Evolutionary conservation across 2,329 filamentous ascomycete genomes (phyloP).

Genomic region (Alternaria brassicicola): DNA sequence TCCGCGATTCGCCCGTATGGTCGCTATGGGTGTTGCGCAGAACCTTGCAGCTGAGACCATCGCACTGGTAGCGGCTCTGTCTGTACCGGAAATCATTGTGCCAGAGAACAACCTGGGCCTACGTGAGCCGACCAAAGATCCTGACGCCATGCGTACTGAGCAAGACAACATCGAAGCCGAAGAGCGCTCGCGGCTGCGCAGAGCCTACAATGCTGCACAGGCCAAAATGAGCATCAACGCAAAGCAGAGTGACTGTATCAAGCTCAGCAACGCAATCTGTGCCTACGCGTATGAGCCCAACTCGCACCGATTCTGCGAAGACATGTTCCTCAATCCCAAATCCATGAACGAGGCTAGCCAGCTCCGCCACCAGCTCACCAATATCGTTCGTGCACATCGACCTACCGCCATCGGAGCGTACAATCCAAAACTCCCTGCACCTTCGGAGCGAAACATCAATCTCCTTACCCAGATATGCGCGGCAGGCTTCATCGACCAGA

Average conservation of each 20-base stretch:
- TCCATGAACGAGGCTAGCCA: slow-evolving; percentile 84
- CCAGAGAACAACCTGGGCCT: slow-evolving; percentile 79
- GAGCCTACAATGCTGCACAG: slow-evolving; percentile 73
- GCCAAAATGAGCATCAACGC: slow-evolving; percentile 77
- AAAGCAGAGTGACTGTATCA: slow-evolving; percentile 84
- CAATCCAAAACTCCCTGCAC: slow-evolving; percentile 60
- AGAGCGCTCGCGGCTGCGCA: slow-evolving; percentile 68
- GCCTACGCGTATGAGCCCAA: slow-evolving; percentile 66
- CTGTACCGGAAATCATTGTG: slow-evolving; percentile 86
- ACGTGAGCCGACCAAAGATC: slow-evolving; percentile 53
- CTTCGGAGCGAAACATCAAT: slow-evolving; percentile 69
- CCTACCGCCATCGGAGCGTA: slow-evolving; percentile 53
- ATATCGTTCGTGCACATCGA: slow-evolving; percentile 78
- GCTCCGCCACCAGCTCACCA: slow-evolving; percentile 80
- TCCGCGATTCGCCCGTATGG: slow-evolving; percentile 87
- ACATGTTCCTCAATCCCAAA: slow-evolving; percentile 86
- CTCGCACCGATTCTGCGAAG: slow-evolving; percentile 74
- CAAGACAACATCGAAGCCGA: slow-evolving; percentile 75
- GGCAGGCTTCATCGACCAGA: slow-evolving; percentile 90
- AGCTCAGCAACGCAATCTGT: slow-evolving; percentile 85
- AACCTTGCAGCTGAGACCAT: slow-evolving; percentile 85
- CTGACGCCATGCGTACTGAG: slow-evolving; percentile 60
- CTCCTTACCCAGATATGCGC: slow-evolving; percentile 90
- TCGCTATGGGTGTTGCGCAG: slow-evolving; percentile 85
- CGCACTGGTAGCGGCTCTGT: slow-evolving; percentile 84